phyloP scores from a whole-genome alignment of 805 yeast genomes.

The Limtongia smithiae region DNA sequence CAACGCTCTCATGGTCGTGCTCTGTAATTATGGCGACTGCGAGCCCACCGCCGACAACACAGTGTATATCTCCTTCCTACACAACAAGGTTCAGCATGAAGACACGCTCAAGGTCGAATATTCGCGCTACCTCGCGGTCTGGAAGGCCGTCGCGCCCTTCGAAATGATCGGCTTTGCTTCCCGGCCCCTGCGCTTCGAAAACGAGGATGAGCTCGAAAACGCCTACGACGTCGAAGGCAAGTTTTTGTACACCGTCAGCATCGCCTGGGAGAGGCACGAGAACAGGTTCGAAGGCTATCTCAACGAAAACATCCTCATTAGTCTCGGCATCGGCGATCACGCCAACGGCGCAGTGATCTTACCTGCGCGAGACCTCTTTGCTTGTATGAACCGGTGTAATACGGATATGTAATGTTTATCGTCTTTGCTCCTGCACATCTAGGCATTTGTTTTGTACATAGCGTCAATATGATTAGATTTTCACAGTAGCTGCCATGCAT shows the following conservation, averaged over 20 bases:
- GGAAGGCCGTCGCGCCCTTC: slow-evolving; percentile 23
- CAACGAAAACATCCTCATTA: slow-evolving; percentile 21
- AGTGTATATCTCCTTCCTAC: slow-evolving; percentile 22
- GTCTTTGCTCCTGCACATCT: no score
- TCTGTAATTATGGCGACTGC: slow-evolving; percentile 27
- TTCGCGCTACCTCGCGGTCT: slow-evolving; percentile 21
- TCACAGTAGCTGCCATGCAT: no score
- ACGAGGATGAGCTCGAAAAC: slow-evolving; percentile 27
- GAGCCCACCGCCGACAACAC: slow-evolving; percentile 22
- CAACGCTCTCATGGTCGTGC: slow-evolving; percentile 24
- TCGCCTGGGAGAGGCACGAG: slow-evolving; percentile 25
- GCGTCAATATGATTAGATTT: no score
- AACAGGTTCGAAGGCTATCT: slow-evolving; percentile 27
- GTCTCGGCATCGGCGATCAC: slow-evolving; percentile 27
- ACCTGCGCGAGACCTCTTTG: slow-evolving; percentile 23
- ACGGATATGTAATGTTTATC: no score
- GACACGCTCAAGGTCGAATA: slow-evolving; percentile 22
- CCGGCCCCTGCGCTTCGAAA: slow-evolving; percentile 19
- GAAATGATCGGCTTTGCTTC: slow-evolving; percentile 17
- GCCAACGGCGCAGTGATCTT: slow-evolving; percentile 25
- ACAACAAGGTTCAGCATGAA: slow-evolving; percentile 12
- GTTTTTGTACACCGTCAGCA: slow-evolving; percentile 24
- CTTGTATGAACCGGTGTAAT: slow-evolving; percentile 14
- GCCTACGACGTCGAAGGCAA: slow-evolving; percentile 26
- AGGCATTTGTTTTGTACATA: no score